Base-by-base conservation (phyloP, 495 filamentous ascomycete genomes). In the Beverwykella pulmonaria region DNA sequence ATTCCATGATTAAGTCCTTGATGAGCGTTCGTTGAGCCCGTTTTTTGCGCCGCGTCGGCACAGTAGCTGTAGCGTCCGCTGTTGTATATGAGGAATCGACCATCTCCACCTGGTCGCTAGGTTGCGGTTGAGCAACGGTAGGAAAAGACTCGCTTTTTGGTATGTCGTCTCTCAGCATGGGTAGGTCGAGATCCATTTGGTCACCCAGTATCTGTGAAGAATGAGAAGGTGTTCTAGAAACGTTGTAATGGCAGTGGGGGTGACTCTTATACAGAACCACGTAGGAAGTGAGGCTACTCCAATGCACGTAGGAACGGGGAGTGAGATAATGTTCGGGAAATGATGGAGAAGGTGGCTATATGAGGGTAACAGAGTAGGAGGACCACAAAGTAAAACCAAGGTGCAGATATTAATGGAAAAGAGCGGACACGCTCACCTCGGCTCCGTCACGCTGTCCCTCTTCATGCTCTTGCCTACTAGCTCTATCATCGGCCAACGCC, bases 111-210 rank as follows among this genome's bases (percentile, higher is more conserved):
- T 53, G 39, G 10, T 67, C 39, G n/a, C 17, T 29, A 59, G 29
- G 7, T 5, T 52, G 50, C n/a, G 20, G 8, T 49, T 57, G 59
- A 58, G 15, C 22, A 1, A 17, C 26, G 0, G 52, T 50, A 14
- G 61, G 64, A 34, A 66, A 66, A 7, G 65, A 55, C 26, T 71
- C 61, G 17, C 47, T 61, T 20, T 74, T 65, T n/a, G 59, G 59
- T 15, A 70, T 22, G 26, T 68, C 71, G 36, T 73, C 65, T 27
- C 52, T 57, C 34, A 68, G 26, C 1, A 57, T 57, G 19, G 60
- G 67, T 1, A 72, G 30, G 74, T 85, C 46, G 69, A 83, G 15
- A 76, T 84, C 67, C 80, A 85, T 67, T 71, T 74, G 27, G 74
- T 81, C 59, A 50, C 63, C 68, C 75, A 77, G 58, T 76, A 80